phyloP scores from a whole-genome alignment of 768 basidiomycete genomes.

The Paxillus rubicundulus region DNA sequence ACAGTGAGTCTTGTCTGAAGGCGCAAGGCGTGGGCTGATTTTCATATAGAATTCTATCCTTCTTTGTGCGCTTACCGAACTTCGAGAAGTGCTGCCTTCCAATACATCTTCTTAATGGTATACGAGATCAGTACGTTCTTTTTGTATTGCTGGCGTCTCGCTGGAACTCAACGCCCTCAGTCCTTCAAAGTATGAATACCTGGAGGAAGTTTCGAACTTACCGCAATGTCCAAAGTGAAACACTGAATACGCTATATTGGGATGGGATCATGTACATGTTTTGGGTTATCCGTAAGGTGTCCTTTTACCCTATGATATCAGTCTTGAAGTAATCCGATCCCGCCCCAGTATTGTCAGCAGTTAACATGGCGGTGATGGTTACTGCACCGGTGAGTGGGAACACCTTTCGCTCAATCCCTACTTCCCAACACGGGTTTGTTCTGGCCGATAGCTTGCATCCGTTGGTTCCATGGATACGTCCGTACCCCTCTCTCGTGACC shows the following conservation, averaged over 20 bases:
- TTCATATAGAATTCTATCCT: constrained; percentile 16
- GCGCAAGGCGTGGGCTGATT: not conserved
- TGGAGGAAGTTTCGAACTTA: constrained; percentile 26
- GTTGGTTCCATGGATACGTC: constrained; percentile 21
- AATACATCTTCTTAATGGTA: constrained; percentile 15
- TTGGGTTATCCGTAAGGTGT: constrained; percentile 17
- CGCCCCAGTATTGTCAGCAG: constrained; percentile 10
- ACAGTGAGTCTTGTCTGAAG: constrained; percentile 16
- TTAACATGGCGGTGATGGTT: constrained; percentile 15
- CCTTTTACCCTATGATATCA: not conserved
- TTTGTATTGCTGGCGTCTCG: not conserved
- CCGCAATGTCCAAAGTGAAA: constrained; percentile 13
- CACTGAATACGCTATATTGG: constrained; percentile 24
- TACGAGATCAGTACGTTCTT: constrained; percentile 23
- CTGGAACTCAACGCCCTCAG: constrained; percentile 3
- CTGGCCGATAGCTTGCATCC: constrained; percentile 9
- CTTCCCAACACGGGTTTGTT: not conserved
- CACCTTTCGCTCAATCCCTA: too few species aligned
- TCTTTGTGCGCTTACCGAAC: constrained; percentile 17
- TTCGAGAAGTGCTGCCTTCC: constrained; percentile 13
- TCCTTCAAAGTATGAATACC: constrained; percentile 23
- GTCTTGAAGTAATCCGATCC: not conserved
- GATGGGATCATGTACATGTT: constrained; percentile 28
- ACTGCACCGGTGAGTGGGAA: constrained; percentile 19
- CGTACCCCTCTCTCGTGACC: constrained; percentile 1